These are phyloP conservation scores for Sporothrix humicola DNA, from an alignment of 2,329 filamentous ascomycete species.

Conservation along the genomic window DNA sequence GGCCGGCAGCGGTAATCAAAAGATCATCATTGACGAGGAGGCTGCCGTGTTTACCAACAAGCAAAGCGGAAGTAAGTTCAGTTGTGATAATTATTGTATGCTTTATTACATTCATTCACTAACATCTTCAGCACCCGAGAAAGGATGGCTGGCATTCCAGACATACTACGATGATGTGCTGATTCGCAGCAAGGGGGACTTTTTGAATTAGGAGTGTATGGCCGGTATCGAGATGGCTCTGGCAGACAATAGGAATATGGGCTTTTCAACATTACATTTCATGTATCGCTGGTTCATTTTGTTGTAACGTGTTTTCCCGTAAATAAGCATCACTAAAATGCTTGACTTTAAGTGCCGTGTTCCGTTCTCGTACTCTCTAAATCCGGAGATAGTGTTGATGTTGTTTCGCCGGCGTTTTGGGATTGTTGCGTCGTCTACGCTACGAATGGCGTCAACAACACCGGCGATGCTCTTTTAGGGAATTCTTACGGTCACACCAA, in stretches of 20 bases:
- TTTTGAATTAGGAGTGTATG: not conserved
- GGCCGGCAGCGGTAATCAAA: conserved; percentile 15
- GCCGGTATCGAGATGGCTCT: not conserved
- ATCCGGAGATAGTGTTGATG: conserved; percentile 1
- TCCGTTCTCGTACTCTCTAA: not conserved
- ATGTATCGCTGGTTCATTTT: too few relatives aligned
- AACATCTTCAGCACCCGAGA: conserved; percentile 11
- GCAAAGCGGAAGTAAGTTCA: conserved; percentile 6
- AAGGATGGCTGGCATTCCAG: conserved; percentile 25
- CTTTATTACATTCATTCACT: not conserved
- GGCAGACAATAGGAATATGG: too few relatives aligned
- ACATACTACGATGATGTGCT: conserved; percentile 22
- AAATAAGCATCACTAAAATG: too few relatives aligned
- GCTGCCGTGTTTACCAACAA: conserved; percentile 38
- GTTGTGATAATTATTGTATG: not conserved
- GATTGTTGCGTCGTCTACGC: not conserved
- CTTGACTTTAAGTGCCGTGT: too few relatives aligned
- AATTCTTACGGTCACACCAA: not conserved
- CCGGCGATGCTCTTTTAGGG: conserved; percentile 11
- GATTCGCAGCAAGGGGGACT: conserved; percentile 25
- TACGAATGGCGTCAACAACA: conserved; percentile 22
- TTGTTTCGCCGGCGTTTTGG: too few relatives aligned
- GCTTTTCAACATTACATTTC: too few relatives aligned
- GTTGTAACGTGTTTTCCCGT: too few relatives aligned
- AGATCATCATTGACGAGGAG: conserved; percentile 45